Evolutionary conservation across 2,329 filamentous ascomycete genomes (phyloP).

Genomic region (Exserohilum turcica): DNA sequence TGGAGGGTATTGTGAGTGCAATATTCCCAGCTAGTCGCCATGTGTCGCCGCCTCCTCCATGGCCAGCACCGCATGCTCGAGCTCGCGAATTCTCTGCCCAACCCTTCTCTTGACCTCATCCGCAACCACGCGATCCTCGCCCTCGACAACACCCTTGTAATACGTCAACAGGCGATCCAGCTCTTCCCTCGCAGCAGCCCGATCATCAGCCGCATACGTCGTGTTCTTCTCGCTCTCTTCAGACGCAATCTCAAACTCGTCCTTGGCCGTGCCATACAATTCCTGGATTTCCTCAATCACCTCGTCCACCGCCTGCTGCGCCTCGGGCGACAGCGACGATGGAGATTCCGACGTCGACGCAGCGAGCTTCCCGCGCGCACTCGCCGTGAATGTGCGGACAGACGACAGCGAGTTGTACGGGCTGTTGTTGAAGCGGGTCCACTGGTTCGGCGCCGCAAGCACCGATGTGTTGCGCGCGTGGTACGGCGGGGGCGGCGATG

Average conservation of each 20-base stretch:
- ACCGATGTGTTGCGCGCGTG: conserved; percentile 32
- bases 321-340: conserved; percentile 23
- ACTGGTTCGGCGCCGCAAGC: conserved; percentile 32
- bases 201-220: conserved; percentile 61
- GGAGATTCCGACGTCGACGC: conserved; percentile 7
- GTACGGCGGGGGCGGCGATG: conserved; percentile 34
- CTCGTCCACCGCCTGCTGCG: conserved; percentile 32
- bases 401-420: conserved; percentile 36
- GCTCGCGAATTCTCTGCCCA: conserved; percentile 58
- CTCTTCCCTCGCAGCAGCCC: conserved; percentile 59
- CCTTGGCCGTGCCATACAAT: conserved; percentile 47
- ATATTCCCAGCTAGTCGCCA: conserved; percentile 48
- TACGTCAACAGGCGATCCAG: conserved; percentile 56
- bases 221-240: conserved; percentile 60
- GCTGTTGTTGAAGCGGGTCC: conserved; percentile 41
- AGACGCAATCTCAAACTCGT: conserved; percentile 57
- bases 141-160: conserved; percentile 51
- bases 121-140: conserved; percentile 49
- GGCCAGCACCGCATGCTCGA: conserved; percentile 57
- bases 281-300: conserved; percentile 45
- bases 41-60: conserved; percentile 59
- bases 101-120: conserved; percentile 59
- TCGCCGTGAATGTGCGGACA: conserved; percentile 38
- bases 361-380: conserved; percentile 12
- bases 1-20: background rate